These are phyloP conservation scores for Collybia sordida DNA, from an alignment of 768 basidiomycete genomes.

Conservation along the genomic window DNA sequence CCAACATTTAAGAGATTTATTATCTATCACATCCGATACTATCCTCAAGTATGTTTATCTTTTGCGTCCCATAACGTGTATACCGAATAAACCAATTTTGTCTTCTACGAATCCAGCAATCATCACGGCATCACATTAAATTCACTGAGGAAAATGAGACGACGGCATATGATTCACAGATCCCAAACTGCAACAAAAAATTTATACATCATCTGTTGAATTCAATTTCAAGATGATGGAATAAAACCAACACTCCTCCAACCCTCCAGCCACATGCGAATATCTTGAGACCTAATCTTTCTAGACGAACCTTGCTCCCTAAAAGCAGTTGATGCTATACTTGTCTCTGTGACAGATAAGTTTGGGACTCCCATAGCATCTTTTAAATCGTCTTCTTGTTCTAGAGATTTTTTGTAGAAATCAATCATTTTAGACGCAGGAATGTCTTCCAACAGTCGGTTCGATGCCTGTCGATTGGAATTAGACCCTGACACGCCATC, in stretches of 20 bases:
- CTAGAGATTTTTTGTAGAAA: constrained; percentile 8
- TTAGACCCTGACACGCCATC: not conserved
- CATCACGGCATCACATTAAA: no score
- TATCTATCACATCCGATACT: not conserved
- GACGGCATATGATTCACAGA: no score
- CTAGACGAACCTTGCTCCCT: not conserved
- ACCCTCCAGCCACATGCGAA: constrained; percentile 8
- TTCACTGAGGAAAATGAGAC: no score
- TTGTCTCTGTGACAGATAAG: constrained; percentile 2
- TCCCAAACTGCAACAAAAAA: no score
- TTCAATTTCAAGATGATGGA: not conserved
- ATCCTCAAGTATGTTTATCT: no score
- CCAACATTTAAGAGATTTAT: not conserved
- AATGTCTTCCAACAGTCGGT: not conserved
- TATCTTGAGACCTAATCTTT: not conserved
- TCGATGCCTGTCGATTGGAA: no score
- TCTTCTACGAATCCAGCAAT: no score
- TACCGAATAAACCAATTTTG: no score
- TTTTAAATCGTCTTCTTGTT: not conserved
- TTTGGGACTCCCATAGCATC: constrained; percentile 14
- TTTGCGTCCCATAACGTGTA: no score
- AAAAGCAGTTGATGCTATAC: constrained; percentile 2
- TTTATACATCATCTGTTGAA: no score
- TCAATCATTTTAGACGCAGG: constrained; percentile 12
- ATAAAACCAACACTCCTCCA: constrained; percentile 6